Conservation (phyloP, 371 early-diverging fungal species). For the Mucor sp. region DNA sequence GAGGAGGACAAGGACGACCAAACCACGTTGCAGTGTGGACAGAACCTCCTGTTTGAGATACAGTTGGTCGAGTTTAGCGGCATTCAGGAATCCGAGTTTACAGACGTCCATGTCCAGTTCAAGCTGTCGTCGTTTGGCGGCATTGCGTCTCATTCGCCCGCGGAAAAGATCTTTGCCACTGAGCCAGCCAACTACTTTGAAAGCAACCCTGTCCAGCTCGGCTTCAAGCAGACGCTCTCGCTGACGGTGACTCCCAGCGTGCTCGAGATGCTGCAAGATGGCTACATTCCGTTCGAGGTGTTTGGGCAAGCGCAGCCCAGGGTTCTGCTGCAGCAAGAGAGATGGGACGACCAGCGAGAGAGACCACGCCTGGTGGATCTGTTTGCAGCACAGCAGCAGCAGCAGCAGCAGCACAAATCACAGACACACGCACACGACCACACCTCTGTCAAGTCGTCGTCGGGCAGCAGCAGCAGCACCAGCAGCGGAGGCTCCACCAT, state of each 20-base stretch:
- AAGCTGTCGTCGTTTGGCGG: conserved; percentile 67
- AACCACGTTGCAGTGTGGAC: conserved; percentile 40
- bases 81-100: conserved; percentile 68
- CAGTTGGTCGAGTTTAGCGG: conserved; percentile 69
- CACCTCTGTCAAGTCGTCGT: conserved; percentile 25
- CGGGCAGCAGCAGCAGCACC: conserved; percentile 8
- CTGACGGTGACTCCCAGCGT: conserved; percentile 49
- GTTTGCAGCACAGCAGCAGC: conserved; percentile 6
- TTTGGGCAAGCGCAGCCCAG: conserved; percentile 62
- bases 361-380: conserved; percentile 27
- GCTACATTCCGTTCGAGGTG: conserved; percentile 60
- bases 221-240: conserved; percentile 67
- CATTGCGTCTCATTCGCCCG: conserved; percentile 36
- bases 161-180: conserved; percentile 70
- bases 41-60: conserved; percentile 72
- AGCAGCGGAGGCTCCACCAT: conserved; percentile 23
- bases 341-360: conserved; percentile 64
- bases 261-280: conserved; percentile 44
- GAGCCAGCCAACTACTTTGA: conserved; percentile 65
- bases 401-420: conserved; percentile 25
- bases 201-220: conserved; percentile 51
- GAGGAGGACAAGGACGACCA: conserved; percentile 10
- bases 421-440: conserved; percentile 14
- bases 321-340: conserved; percentile 59
- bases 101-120: conserved; percentile 83